Base-by-base conservation (phyloP, 1,284 basidiomycete species). In the Marasmius tenuissimus region DNA sequence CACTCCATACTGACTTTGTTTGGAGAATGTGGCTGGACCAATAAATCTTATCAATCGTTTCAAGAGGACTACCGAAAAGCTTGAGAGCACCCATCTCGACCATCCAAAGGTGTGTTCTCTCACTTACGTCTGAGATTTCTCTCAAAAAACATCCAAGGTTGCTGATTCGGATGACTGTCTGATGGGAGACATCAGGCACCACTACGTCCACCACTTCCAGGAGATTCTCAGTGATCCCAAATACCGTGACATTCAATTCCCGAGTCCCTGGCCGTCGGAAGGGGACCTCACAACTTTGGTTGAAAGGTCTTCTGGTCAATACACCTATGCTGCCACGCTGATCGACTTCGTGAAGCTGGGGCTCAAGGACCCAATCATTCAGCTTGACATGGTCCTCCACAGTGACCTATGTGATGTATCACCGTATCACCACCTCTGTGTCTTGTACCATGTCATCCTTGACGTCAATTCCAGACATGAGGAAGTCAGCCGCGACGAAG, bases 341-440 rank as follows among this genome's bases (percentile, higher is more conserved):
- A 66, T 72, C 38, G 67, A 66, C 56, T 73, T 68, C 54, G 64
- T 73, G 34, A 66, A 67, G 34, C 63, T 65, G 5, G 55, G 64
- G 0, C 61, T 68, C 49, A 63, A 67, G 52, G 34, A 65, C 34
- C 71, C 71, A 1, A 63, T 64, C 5, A 66, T 69, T 22, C 65
- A 68, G 16, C 65, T 73, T 20, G 64, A 71, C 4, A 63, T 65
- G 1, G 60, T 70, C 7, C 58, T 71, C 18, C 8, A 34, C 11
- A 6, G 47, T 5, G 6, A 5, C 6, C 42, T 14, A 4, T 16
- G 16, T 16, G 20, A 14, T 42, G 1, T 33, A 35, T 39, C 40
- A 3, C 45, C 56, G 5, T 71, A 69, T 54, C 6, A 69, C 9
- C 67, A 70, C 35, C 74, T 63, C 73, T 67, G 68, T 75, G 5